These are phyloP conservation scores for Komagataella ulmi DNA, from an alignment of 805 yeast species.

Conservation along the genomic window DNA sequence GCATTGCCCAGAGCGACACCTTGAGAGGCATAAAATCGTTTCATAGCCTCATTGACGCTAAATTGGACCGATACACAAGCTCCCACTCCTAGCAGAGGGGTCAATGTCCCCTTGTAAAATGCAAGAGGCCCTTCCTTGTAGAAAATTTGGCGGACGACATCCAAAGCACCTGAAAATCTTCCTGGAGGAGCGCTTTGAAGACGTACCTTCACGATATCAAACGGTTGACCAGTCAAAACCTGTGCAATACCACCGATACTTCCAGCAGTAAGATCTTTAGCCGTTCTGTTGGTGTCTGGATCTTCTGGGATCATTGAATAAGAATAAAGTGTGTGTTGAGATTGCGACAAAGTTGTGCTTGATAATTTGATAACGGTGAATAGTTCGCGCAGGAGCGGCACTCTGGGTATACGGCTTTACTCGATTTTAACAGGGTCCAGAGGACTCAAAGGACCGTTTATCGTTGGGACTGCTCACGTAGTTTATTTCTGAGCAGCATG, in stretches of 20 bases:
- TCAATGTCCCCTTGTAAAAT: slow-evolving; percentile 54
- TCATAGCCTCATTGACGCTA: slow-evolving; percentile 91
- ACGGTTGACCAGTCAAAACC: slow-evolving; percentile 92
- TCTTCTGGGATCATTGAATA: neutral
- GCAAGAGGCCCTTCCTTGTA: slow-evolving; percentile 62
- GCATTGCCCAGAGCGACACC: slow-evolving; percentile 28
- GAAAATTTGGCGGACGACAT: slow-evolving; percentile 60
- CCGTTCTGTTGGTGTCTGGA: slow-evolving; percentile 27
- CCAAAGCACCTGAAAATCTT: slow-evolving; percentile 56
- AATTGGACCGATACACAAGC: slow-evolving; percentile 65
- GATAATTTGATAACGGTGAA: neutral
- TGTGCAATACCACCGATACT: slow-evolving; percentile 95
- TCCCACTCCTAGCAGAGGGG: slow-evolving; percentile 59
- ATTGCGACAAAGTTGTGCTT: neutral
- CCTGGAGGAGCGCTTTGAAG: slow-evolving; percentile 81
- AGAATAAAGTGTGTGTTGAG: neutral
- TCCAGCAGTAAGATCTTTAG: slow-evolving; percentile 79
- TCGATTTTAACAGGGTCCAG: too few relatives aligned
- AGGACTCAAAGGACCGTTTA: neutral
- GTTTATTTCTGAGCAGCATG: neutral
- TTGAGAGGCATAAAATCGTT: slow-evolving; percentile 40
- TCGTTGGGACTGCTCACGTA: neutral
- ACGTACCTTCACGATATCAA: slow-evolving; percentile 89
- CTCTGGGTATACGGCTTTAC: neutral
- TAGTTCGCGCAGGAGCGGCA: neutral